A percentile compares a stretch with the other conserved stretches of the same genome.
These are phyloP conservation scores for Chalaropsis ovoidea DNA, from an alignment of 2,329 filamentous ascomycete genomes.

Conservation along the genomic window DNA sequence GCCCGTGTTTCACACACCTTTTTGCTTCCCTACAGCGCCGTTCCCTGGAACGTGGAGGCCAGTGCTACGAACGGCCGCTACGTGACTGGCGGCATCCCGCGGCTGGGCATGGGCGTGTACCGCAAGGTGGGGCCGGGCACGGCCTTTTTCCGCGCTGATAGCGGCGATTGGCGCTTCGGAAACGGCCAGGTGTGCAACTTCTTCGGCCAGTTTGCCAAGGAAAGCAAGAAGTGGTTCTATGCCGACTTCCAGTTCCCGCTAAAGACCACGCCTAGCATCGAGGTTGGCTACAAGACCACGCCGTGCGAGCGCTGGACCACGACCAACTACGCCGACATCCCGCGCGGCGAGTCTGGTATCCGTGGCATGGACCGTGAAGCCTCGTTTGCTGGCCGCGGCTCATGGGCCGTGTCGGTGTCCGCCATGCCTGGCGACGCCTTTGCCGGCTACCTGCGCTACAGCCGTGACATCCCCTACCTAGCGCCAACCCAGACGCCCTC, in stretches of 20 bases:
- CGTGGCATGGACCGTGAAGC: slow-evolving; percentile 34
- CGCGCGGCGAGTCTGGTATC: slow-evolving; percentile 32
- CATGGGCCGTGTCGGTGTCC: slow-evolving; percentile 37
- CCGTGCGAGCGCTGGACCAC: slow-evolving; percentile 31
- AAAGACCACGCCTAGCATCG: slow-evolving; percentile 33
- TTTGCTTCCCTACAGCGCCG: slow-evolving; percentile 28
- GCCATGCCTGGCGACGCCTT: slow-evolving; percentile 28
- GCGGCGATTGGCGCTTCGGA: slow-evolving; percentile 34
- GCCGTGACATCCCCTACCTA: slow-evolving; percentile 32
- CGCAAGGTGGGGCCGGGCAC: slow-evolving; percentile 32
- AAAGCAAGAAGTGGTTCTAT: slow-evolving; percentile 31
- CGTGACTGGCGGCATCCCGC: slow-evolving; percentile 28
- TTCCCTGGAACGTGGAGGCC: slow-evolving; percentile 34
- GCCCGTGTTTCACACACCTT: slow-evolving; percentile 33
- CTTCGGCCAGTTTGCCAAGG: slow-evolving; percentile 31
- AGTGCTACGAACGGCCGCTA: slow-evolving; percentile 30
- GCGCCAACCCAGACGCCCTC: slow-evolving; percentile 28
- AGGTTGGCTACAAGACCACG: slow-evolving; percentile 36
- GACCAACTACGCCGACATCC: slow-evolving; percentile 31
- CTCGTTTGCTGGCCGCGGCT: slow-evolving; percentile 28
- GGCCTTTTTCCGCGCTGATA: slow-evolving; percentile 36
- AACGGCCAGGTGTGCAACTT: slow-evolving; percentile 31
- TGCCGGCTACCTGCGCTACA: slow-evolving; percentile 35
- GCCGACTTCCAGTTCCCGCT: slow-evolving; percentile 29
- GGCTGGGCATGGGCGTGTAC: slow-evolving; percentile 32